Evolutionary conservation across 129 eudicot species (phyloP).

Genomic region (Flaveria ramosissima): DNA sequence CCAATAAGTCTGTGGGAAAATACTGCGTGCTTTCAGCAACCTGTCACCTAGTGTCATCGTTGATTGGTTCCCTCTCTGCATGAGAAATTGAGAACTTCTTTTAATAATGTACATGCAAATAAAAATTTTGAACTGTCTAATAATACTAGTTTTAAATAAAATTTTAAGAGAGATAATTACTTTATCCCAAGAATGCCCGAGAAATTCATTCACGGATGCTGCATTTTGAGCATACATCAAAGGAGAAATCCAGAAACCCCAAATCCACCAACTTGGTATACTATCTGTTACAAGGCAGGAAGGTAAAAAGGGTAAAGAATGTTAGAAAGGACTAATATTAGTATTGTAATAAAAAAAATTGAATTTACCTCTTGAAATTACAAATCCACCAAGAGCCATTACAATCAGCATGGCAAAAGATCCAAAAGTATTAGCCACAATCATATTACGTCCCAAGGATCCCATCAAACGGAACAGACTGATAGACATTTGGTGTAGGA

Average conservation of each 20-base stretch:
- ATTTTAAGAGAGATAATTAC: conserved; percentile 38
- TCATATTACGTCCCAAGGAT: conserved; percentile 95
- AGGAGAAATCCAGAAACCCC: conserved; percentile 99
- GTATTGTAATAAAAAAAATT: neutral
- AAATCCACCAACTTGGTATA: conserved; percentile 93
- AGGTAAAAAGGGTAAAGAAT: conserved; percentile 10
- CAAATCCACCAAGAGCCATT: conserved; percentile 97
- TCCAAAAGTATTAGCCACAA: conserved; percentile 97
- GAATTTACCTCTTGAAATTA: conserved; percentile 79
- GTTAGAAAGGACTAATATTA: neutral
- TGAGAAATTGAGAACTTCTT: conserved; percentile 26
- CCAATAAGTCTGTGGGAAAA: conserved; percentile 87
- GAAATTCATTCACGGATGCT: conserved; percentile 94
- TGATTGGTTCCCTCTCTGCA: conserved; percentile 62
- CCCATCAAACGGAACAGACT: conserved; percentile 93
- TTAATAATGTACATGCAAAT: neutral
- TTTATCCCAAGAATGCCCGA: conserved; percentile 94
- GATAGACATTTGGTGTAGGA: conserved; percentile 91
- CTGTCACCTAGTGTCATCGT: conserved; percentile 64
- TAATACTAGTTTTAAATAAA: neutral
- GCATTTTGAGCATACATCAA: conserved; percentile 94
- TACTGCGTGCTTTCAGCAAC: conserved; percentile 72
- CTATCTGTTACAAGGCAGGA: conserved; percentile 60
- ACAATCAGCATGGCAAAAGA: conserved; percentile 97
- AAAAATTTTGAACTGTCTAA: neutral